Conservation (phyloP, 441 rosid species). For the Mallotus repandus region DNA sequence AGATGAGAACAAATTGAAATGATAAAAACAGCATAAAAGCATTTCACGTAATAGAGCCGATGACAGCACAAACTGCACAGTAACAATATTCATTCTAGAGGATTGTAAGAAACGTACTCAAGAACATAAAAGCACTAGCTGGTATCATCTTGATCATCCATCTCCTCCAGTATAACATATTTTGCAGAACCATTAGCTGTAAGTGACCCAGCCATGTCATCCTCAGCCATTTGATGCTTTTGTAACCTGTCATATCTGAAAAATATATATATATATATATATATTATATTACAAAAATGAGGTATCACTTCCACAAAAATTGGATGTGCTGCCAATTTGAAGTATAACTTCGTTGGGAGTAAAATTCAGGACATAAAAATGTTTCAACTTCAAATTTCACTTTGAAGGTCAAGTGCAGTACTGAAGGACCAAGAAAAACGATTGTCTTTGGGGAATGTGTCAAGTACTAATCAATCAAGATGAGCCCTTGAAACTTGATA, state of each 20-base stretch:
- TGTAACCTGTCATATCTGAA: conserved; percentile 76
- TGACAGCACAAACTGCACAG: too few relatives aligned
- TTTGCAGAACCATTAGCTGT: conserved; percentile 41
- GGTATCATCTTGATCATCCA: conserved; percentile 56
- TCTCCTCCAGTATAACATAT: conserved; percentile 82
- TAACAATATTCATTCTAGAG: too few relatives aligned
- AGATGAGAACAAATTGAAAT: too few relatives aligned
- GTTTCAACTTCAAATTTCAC: background rate
- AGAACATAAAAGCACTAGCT: conserved; percentile 24
- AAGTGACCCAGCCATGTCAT: conserved; percentile 26
- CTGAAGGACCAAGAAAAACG: background rate
- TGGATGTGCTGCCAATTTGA: background rate
- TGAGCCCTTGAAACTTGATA: too few relatives aligned
- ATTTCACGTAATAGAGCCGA: too few relatives aligned
- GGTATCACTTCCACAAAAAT: background rate
- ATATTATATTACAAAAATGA: background rate
- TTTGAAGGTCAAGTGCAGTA: background rate
- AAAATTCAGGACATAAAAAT: background rate
- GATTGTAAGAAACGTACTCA: conserved; percentile 21
- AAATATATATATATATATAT: too few relatives aligned
- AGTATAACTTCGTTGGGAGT: background rate
- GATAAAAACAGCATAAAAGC: too few relatives aligned
- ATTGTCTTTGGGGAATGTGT: too few relatives aligned
- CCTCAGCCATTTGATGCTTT: conserved; percentile 42
- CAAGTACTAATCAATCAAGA: too few relatives aligned